Evolutionary conservation across 2,329 filamentous ascomycete genomes (phyloP).

Genomic region (Leptographium wingfieldii): DNA sequence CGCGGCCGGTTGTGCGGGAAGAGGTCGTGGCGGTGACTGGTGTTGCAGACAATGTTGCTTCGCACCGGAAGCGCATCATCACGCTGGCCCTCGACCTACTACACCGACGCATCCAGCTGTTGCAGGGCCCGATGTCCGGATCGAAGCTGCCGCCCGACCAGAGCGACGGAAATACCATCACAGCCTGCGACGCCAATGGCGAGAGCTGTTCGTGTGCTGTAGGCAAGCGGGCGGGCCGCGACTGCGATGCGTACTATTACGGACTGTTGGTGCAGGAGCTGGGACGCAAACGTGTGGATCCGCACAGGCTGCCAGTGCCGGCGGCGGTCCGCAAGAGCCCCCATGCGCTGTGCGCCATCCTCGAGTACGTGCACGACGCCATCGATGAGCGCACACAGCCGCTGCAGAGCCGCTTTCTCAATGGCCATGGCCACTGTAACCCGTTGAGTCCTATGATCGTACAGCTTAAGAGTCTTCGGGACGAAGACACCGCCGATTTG

Average conservation of each 20-base stretch:
- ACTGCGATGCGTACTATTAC: constrained; percentile 6
- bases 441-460: constrained; percentile 3
- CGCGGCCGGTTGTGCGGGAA: neutral
- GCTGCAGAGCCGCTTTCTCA: neutral
- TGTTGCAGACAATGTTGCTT: neutral
- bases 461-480: neutral
- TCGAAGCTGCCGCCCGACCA: neutral
- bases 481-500: neutral
- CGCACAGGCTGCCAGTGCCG: constrained; percentile 1
- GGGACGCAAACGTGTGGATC: neutral
- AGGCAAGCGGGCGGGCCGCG: neutral
- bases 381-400: constrained; percentile 1
- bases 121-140: constrained; percentile 3
- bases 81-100: neutral
- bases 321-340: constrained; percentile 2
- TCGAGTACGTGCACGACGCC: constrained; percentile 4
- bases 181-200: neutral
- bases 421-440: constrained; percentile 5
- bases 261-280: constrained; percentile 7
- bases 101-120: neutral
- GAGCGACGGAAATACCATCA: neutral
- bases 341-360: neutral
- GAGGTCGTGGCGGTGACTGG: constrained; percentile 2
- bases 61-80: neutral
- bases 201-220: neutral